Conservation (phyloP, 169 alveolate genomes). For the Plasmodium fragile region DNA sequence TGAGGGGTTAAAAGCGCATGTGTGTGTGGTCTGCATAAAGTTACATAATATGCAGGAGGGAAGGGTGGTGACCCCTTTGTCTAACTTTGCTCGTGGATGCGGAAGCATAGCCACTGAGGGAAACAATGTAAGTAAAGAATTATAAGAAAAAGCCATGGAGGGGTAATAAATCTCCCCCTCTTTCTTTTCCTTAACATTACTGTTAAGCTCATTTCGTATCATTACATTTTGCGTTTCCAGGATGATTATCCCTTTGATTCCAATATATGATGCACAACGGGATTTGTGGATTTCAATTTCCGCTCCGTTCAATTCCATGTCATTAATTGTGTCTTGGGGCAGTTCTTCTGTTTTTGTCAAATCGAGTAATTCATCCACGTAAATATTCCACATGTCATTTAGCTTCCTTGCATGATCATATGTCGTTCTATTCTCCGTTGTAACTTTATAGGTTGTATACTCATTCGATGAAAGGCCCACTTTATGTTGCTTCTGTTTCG, state of each 20-base stretch:
- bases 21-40: conserved; percentile 8
- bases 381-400: conserved; percentile 55
- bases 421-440: conserved; percentile 3
- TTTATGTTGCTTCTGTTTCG: conserved; percentile 12
- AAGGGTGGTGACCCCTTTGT: neutral
- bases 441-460: conserved; percentile 28
- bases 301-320: conserved; percentile 75
- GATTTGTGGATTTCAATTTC: conserved; percentile 71
- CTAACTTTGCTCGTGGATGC: neutral
- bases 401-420: conserved; percentile 67
- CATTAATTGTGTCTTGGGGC: conserved; percentile 47
- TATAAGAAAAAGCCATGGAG: neutral
- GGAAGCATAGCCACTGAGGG: neutral
- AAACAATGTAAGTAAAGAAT: neutral
- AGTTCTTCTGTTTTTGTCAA: conserved; percentile 24
- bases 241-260: conserved; percentile 62
- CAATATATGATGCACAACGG: conserved; percentile 65
- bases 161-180: neutral
- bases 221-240: conserved; percentile 74
- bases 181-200: neutral
- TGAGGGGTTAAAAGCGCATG: neutral
- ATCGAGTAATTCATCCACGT: conserved; percentile 49
- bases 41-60: neutral
- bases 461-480: conserved; percentile 70
- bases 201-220: neutral